Conservation (phyloP, 192 early-diverging fungal genomes). For the Mortierella claussenii region DNA sequence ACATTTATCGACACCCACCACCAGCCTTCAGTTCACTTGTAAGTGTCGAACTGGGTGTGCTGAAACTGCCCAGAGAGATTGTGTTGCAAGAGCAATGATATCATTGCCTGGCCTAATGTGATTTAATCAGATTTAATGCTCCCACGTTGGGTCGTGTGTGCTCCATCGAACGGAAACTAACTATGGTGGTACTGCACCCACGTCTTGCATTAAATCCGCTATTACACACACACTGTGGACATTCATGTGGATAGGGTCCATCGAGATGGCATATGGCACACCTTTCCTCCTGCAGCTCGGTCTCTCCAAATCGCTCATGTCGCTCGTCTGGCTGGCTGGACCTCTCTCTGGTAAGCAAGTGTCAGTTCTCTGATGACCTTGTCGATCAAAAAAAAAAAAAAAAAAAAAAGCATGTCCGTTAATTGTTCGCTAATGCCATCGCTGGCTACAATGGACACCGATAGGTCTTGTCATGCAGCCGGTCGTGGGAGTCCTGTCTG, state of each 20-base stretch:
- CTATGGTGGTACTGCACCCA: too few relatives aligned
- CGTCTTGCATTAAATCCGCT: too few relatives aligned
- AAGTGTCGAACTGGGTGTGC: conserved; percentile 16
- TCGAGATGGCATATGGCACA: conserved; percentile 82
- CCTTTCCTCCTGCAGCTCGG: conserved; percentile 88
- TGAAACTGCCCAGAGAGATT: background rate
- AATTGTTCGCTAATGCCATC: too few relatives aligned
- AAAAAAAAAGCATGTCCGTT: too few relatives aligned
- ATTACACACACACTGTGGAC: too few relatives aligned
- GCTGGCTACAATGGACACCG: too few relatives aligned
- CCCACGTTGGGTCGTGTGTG: too few relatives aligned
- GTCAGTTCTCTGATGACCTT: too few relatives aligned
- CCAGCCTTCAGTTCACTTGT: conserved; percentile 75
- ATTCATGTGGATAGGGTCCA: too few relatives aligned
- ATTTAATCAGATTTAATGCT: too few relatives aligned
- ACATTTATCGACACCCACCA: background rate
- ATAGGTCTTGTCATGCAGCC: conserved; percentile 83
- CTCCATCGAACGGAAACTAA: too few relatives aligned
- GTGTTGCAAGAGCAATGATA: conserved; percentile 8
- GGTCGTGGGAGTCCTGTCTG: conserved; percentile 86
- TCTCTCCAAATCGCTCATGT: conserved; percentile 81
- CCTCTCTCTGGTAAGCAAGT: conserved; percentile 83
- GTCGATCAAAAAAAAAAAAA: too few relatives aligned
- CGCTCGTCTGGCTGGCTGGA: conserved; percentile 95
- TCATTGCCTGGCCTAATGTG: conserved; percentile 29